A percentile compares a stretch with the other conserved stretches of the same genome.
Evolutionary conservation across 2,329 filamentous ascomycete species (phyloP).

Genomic region (Leptographium lundbergii): DNA sequence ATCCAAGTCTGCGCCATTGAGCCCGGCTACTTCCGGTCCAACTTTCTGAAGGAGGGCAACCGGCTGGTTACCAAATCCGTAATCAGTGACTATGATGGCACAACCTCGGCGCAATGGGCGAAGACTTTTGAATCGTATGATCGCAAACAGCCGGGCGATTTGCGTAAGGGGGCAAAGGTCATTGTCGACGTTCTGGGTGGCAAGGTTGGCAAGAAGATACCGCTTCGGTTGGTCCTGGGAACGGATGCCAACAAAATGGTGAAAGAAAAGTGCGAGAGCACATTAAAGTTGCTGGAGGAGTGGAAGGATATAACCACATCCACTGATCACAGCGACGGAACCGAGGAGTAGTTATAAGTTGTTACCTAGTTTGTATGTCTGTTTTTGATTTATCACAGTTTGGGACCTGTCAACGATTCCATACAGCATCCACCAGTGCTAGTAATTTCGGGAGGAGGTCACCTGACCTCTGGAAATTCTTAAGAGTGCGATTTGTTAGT

Average conservation of each 20-base stretch:
- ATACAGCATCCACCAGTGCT: too few species aligned
- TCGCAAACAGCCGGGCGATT: not conserved
- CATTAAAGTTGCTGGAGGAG: not conserved
- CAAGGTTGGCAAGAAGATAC: not conserved
- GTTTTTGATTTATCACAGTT: too few species aligned
- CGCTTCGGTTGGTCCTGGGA: not conserved
- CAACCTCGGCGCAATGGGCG: not conserved
- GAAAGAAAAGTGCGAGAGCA: not conserved
- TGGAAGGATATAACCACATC: not conserved
- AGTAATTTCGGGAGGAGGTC: too few species aligned
- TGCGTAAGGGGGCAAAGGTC: not conserved
- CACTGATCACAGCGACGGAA: not conserved
- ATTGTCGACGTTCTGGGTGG: not conserved
- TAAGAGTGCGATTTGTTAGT: too few species aligned
- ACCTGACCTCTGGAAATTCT: too few species aligned
- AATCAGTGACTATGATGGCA: not conserved
- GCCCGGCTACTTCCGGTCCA: not conserved
- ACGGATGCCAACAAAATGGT: not conserved
- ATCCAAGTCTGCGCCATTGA: not conserved
- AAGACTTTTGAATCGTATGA: not conserved
- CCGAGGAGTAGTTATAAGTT: not conserved
- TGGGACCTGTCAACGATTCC: too few species aligned
- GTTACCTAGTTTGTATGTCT: not conserved
- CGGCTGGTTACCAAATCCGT: not conserved
- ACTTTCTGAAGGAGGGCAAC: not conserved